Base-by-base conservation (phyloP, 129 eudicot genomes). In the Flaveria ramosissima region DNA sequence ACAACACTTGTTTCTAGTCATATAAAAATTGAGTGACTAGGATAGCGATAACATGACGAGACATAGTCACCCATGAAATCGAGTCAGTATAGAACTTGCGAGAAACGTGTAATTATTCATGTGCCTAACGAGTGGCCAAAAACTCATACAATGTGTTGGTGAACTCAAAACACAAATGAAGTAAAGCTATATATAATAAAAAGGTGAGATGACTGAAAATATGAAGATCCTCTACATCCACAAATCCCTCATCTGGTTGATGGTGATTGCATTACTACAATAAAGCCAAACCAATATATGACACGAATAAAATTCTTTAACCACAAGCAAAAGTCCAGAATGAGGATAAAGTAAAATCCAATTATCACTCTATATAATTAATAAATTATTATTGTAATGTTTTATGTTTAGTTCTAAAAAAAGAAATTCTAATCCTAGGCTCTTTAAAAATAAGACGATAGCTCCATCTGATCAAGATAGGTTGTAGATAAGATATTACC, bases 181-280 rank as follows among this genome's bases (percentile, higher is more conserved):
- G 12, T 43, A 9, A 43, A 43, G 47, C 47, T 43, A 43, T 36
- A 36, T 36, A 36, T 4, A 43, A 43, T 7, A n/a, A 55, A 8
- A 55, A 55, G 61, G 4, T 55, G 61, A 55, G 11, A 19, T 55
- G 61, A 55, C 24, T n/a, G 2, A 7, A 55, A 19, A 55, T 17
- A 12, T 57, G 10, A 57, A 10, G 64, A 21, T 57, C 7, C 26
- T 55, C 0, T 17, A 7, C 61, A 55, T 55, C 60, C 60, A 53
- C 60, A 17, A 53, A 53, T 7, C 59, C 60, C 60, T 53, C 60
- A 53, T 53, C 60, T 19, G 60, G 60, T 53, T 53, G 23, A n/a
- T 53, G 23, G 13, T 10, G 30, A 56, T 56, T 9, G 63, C 63
- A 20, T 20, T 56, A 56, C 63, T 8, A 56, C 30, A 56, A 56